phyloP scores from a whole-genome alignment of 768 basidiomycete species.

The Hemileccinum rubropunctum region DNA sequence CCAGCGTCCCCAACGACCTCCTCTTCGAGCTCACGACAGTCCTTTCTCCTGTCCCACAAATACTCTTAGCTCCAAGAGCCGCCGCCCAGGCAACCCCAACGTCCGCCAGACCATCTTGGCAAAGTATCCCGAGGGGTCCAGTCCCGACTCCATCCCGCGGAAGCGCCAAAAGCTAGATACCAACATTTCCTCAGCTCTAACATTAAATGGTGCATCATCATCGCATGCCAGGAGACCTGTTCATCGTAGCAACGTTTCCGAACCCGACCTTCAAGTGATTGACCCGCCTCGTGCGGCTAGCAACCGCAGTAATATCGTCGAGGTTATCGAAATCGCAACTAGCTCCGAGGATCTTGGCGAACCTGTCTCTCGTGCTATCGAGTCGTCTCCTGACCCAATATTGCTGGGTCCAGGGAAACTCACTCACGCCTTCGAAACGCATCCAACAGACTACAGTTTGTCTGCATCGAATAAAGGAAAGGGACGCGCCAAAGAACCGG shows the following conservation, averaged over 20 bases:
- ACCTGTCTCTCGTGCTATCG: conserved; percentile 11
- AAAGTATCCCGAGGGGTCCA: neutral
- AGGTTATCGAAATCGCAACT: conserved; percentile 19
- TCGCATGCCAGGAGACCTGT: neutral
- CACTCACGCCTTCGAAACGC: conserved; percentile 22
- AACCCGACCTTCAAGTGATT: conserved; percentile 24
- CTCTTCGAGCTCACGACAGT: conserved; percentile 14
- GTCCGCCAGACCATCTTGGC: conserved; percentile 19
- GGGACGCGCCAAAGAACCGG: conserved; percentile 13
- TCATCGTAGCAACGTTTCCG: conserved; percentile 2
- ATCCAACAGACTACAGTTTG: conserved; percentile 9
- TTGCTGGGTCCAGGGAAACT: neutral
- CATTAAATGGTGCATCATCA: conserved; percentile 3
- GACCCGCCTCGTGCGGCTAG: neutral
- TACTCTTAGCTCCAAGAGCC: neutral
- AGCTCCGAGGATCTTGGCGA: conserved; percentile 24
- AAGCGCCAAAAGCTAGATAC: conserved; percentile 26
- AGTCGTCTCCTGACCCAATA: conserved; percentile 25
- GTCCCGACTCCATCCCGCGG: conserved; percentile 1
- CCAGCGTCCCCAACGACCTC: conserved; percentile 5
- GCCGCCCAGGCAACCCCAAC: conserved; percentile 24
- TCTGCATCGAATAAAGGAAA: conserved; percentile 21
- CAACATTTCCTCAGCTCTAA: neutral
- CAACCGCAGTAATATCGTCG: neutral
- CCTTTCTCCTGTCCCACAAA: conserved; percentile 8